phyloP scores from a whole-genome alignment of 441 rosid species.

The Raphanus hybrid region DNA sequence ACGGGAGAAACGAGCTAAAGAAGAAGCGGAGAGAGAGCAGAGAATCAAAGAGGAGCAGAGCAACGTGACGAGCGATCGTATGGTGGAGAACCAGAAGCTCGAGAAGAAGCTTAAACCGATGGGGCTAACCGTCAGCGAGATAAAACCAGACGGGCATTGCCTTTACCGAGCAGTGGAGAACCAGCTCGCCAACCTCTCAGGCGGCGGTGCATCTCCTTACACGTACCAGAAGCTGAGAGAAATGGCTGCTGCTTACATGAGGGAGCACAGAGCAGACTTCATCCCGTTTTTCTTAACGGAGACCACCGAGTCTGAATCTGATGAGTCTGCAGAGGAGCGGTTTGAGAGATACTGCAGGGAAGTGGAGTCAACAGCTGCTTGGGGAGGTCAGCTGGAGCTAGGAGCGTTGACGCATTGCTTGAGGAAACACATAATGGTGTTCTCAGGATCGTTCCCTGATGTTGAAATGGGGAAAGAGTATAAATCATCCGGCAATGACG shows the following conservation, averaged over 20 bases:
- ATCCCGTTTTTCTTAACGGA: conserved; percentile 77
- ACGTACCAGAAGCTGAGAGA: conserved; percentile 70
- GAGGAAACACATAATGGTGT: conserved; percentile 69
- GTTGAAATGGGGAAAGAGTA: conserved; percentile 96
- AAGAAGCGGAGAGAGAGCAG: conserved; percentile 88
- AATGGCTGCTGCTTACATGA: conserved; percentile 87
- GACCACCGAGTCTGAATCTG: conserved; percentile 43
- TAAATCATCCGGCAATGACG: conserved; percentile 49
- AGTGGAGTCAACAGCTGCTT: conserved; percentile 82
- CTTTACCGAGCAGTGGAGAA: conserved; percentile 90
- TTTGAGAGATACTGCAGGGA: conserved; percentile 84
- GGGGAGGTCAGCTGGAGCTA: conserved; percentile 94
- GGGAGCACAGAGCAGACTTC: conserved; percentile 63
- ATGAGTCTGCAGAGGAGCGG: conserved; percentile 52
- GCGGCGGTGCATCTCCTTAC: conserved; percentile 61
- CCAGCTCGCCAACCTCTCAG: conserved; percentile 65
- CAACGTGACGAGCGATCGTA: conserved; percentile 65
- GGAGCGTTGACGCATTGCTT: conserved; percentile 83
- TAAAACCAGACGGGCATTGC: conserved; percentile 67
- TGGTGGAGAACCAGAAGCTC: conserved; percentile 69
- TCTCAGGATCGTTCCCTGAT: conserved; percentile 85
- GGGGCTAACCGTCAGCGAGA: conserved; percentile 68
- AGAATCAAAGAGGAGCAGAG: conserved; percentile 91
- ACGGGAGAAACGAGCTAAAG: conserved; percentile 84
- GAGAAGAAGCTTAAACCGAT: conserved; percentile 74